A percentile compares a stretch with the other conserved stretches of the same genome.
These are phyloP conservation scores for Diaporthe australafricana DNA, from an alignment of 2,329 filamentous ascomycete genomes.

Conservation along the genomic window DNA sequence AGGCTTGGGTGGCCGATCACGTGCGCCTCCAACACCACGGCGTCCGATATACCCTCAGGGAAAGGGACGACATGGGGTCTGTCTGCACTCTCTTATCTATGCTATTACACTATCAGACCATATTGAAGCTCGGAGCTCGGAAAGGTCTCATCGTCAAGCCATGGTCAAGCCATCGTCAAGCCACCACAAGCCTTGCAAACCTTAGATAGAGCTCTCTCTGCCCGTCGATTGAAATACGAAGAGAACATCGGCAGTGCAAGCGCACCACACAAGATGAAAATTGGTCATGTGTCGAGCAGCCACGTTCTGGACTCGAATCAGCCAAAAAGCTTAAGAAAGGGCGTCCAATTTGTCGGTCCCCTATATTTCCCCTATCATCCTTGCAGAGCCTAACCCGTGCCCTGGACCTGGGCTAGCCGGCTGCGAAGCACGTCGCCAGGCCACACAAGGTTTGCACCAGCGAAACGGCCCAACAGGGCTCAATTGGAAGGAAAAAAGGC, in stretches of 20 bases:
- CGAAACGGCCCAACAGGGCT: background rate
- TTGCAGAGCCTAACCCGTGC: constrained; percentile 5
- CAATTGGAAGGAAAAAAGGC: background rate
- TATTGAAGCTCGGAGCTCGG: background rate
- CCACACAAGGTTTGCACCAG: constrained; percentile 5
- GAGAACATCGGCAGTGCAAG: background rate
- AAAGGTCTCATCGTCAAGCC: background rate
- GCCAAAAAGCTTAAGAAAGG: constrained; percentile 4
- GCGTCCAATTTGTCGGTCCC: background rate
- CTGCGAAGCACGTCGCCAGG: background rate
- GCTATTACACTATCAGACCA: background rate
- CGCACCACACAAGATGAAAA: background rate
- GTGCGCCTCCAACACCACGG: background rate
- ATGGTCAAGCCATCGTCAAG: background rate
- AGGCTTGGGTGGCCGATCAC: background rate
- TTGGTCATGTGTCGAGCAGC: constrained; percentile 3
- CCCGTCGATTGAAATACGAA: background rate
- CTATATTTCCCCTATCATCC: background rate
- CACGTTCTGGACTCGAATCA: constrained; percentile 5
- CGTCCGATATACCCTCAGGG: background rate
- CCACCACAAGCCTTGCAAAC: background rate
- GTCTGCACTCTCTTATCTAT: too few relatives aligned
- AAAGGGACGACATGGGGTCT: too few relatives aligned
- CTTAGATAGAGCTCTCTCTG: too few relatives aligned
- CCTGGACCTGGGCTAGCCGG: constrained; percentile 1